Base-by-base conservation (phyloP, 331 rosid species). In the Arachis monticola region DNA sequence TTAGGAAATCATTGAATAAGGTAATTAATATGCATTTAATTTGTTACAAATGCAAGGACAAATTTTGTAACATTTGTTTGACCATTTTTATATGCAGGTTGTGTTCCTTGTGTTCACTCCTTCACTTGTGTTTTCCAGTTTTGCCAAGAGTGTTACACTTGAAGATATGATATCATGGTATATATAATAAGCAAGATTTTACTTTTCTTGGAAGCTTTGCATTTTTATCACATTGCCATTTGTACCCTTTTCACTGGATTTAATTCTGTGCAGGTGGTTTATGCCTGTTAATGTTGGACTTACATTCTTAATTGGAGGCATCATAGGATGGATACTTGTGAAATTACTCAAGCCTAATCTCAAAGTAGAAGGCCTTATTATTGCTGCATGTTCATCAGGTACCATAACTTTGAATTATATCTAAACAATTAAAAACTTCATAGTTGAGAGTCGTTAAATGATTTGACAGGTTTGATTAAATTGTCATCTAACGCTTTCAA, bases 381-480 rank as follows among this genome's bases (percentile, higher is more conserved):
- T 95, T 69, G 99, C 96, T 67, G 3, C 86, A 75, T 86, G 88
- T 77, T 86, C 98, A 51, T 60, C 99, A 69, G 99, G 98, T 93
- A 72, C 4, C 38, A 52, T 38, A 38, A 38, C 41, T 35, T 35
- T 35, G 40, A 38, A 38, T 38, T 38, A 38, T 35, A 35, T 35
- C 40, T 35, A 35, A 35, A 35, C 40, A 35, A 35, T 35, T 35
- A 35, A 38, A 0, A 38, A 5, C 41, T 38, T 38, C 4, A 35
- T 32, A 2, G 27, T 0, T 22, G 27, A 22, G 27, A 22, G 27
- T 22, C 27, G 27, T 27, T 27, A 27, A 27, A 27, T 27, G 30
- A 27, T 27, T 27, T 27, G 30, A 27, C 30, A 27, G 30, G 30
- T 27, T 27, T 27, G 30, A 27, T 0, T 27, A 27, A 27, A 1